Evolutionary conservation across 495 filamentous ascomycete genomes (phyloP).

Genomic region (Penicillium canescens): DNA sequence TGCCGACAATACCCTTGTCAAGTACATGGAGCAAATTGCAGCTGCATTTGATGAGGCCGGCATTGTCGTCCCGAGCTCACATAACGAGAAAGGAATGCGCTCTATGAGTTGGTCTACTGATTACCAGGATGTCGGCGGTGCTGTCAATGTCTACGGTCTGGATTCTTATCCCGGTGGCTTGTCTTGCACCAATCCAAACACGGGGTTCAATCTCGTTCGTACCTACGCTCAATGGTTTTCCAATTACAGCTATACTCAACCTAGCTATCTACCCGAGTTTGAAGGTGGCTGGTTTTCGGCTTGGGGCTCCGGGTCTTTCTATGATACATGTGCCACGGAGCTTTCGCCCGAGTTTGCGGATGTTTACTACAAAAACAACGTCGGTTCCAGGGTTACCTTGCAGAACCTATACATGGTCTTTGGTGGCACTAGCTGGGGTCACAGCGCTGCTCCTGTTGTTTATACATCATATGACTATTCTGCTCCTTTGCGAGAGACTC

Average conservation of each 20-base stretch:
- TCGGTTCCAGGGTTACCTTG: constrained; percentile 49
- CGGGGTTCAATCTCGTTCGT: constrained; percentile 50
- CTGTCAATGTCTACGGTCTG: constrained; percentile 56
- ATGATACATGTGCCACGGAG: constrained; percentile 45
- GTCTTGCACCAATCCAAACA: constrained; percentile 49
- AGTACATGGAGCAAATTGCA: constrained; percentile 54
- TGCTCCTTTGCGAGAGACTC: constrained; percentile 44
- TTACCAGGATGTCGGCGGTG: constrained; percentile 54
- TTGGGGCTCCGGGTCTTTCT: constrained; percentile 51
- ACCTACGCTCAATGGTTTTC: constrained; percentile 61
- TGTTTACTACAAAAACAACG: constrained; percentile 59
- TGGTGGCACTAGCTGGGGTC: constrained; percentile 60
- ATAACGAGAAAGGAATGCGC: constrained; percentile 56
- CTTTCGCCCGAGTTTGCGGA: constrained; percentile 52
- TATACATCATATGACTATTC: constrained; percentile 53
- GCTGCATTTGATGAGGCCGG: constrained; percentile 48
- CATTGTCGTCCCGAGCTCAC: constrained; percentile 50
- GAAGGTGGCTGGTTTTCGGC: constrained; percentile 54
- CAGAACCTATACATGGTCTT: constrained; percentile 57
- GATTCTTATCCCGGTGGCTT: constrained; percentile 58
- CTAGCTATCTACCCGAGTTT: constrained; percentile 52
- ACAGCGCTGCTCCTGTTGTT: constrained; percentile 47
- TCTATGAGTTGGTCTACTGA: constrained; percentile 54
- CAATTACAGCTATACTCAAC: constrained; percentile 54
- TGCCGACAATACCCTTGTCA: constrained; percentile 39